Conservation (phyloP, 2,329 filamentous ascomycete species). For the Ophiostoma himal-ulmi region DNA sequence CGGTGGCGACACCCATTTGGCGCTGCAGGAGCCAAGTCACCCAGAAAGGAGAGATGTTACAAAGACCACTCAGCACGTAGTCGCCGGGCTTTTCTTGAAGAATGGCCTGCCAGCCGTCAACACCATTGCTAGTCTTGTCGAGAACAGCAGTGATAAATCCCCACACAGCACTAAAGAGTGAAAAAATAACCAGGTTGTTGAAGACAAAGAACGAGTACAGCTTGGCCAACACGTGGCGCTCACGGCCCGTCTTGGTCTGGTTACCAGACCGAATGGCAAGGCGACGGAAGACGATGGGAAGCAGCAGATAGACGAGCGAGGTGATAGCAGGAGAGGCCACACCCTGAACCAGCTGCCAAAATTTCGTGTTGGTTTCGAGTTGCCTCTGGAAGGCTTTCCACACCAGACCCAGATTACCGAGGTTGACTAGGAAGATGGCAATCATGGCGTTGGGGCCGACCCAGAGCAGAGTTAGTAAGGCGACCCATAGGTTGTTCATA, state of each 20-base stretch:
- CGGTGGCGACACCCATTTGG: slow-evolving; percentile 87
- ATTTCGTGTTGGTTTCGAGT: slow-evolving; percentile 55
- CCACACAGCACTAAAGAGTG: slow-evolving; percentile 80
- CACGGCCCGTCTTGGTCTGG: slow-evolving; percentile 83
- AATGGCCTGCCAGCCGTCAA: slow-evolving; percentile 64
- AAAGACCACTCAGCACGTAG: slow-evolving; percentile 63
- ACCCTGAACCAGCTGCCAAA: slow-evolving; percentile 90
- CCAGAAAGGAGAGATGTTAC: slow-evolving; percentile 84
- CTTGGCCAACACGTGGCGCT: slow-evolving; percentile 84
- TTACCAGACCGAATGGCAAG: slow-evolving; percentile 80
- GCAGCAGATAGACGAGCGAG: slow-evolving; percentile 76
- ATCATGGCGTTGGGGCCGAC: slow-evolving; percentile 91
- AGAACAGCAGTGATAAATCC: slow-evolving; percentile 63
- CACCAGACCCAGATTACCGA: slow-evolving; percentile 70
- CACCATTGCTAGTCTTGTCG: slow-evolving; percentile 48
- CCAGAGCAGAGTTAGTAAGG: slow-evolving; percentile 75
- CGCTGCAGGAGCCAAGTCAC: slow-evolving; percentile 88
- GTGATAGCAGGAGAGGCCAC: slow-evolving; percentile 81
- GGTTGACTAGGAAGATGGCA: slow-evolving; percentile 83
- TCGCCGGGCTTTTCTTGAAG: slow-evolving; percentile 55
- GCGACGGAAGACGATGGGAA: slow-evolving; percentile 87
- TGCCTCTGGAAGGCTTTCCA: slow-evolving; percentile 69
- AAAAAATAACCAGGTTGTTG: slow-evolving; percentile 94
- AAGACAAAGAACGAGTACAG: slow-evolving; percentile 95
- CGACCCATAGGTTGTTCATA: slow-evolving; percentile 79